These are phyloP conservation scores for Chytriomyces sp. DNA, from an alignment of 192 early-diverging fungal species.

Conservation along the genomic window DNA sequence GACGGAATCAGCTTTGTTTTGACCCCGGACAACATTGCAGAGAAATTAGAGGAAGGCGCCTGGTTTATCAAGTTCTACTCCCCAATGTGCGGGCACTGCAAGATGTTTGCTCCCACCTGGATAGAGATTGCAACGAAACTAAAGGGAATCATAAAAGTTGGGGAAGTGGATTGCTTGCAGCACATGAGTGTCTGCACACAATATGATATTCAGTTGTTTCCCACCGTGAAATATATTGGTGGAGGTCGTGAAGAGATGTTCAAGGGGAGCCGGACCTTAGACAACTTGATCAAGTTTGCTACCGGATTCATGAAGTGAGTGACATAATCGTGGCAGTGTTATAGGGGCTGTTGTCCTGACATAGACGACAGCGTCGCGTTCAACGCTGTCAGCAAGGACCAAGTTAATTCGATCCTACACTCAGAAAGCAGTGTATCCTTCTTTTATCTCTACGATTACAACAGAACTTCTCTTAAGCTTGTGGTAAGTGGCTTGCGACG, in stretches of 20 bases:
- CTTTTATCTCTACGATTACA: constrained; percentile 43
- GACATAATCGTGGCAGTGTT: neutral
- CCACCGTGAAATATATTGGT: constrained; percentile 63
- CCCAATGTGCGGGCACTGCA: constrained; percentile 91
- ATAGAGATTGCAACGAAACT: constrained; percentile 64
- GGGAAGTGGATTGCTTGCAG: constrained; percentile 81
- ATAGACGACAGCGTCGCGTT: constrained; percentile 47
- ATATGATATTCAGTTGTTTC: constrained; percentile 75
- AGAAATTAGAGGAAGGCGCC: neutral
- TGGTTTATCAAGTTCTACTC: constrained; percentile 68
- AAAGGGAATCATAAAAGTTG: constrained; percentile 76
- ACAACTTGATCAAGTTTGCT: constrained; percentile 55
- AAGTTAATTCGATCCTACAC: constrained; percentile 23
- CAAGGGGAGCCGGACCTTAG: constrained; percentile 52
- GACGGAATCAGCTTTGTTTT: neutral
- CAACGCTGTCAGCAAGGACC: constrained; percentile 24
- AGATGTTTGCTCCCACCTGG: constrained; percentile 81
- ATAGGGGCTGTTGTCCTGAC: too few species aligned
- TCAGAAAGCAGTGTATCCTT: constrained; percentile 28
- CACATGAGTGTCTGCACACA: constrained; percentile 60
- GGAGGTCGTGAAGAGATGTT: constrained; percentile 47
- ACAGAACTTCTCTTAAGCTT: constrained; percentile 1
- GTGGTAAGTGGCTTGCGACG: constrained; percentile 16
- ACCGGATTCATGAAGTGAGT: constrained; percentile 41
- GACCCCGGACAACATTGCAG: constrained; percentile 3